Conservation (phyloP, 2,329 filamentous ascomycete genomes). For the Penicillium sp. region DNA sequence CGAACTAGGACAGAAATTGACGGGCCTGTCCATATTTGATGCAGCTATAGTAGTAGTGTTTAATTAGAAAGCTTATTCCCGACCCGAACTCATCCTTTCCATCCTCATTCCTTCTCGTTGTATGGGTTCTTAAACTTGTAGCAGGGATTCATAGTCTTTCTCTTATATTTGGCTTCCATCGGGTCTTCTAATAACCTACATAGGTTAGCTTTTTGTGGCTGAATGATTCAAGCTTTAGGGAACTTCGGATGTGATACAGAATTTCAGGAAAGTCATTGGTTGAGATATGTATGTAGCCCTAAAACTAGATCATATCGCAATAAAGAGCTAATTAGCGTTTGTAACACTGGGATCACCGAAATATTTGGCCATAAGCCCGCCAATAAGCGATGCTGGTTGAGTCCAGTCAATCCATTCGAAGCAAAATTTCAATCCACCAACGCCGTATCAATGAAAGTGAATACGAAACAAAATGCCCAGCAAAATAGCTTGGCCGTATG, state of each 20-base stretch:
- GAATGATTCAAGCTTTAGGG: neutral
- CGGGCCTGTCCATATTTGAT: neutral
- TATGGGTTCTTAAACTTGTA: neutral
- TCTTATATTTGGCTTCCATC: too few species aligned
- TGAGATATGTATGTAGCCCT: neutral
- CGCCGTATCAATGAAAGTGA: constrained; percentile 30
- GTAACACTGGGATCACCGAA: too few species aligned
- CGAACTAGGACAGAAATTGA: neutral
- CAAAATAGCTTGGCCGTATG: constrained; percentile 1
- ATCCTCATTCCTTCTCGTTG: neutral
- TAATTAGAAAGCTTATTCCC: neutral
- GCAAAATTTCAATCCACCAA: constrained; percentile 27
- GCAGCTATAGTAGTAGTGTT: neutral
- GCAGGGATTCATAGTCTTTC: too few species aligned
- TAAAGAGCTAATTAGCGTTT: neutral
- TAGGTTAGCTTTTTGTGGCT: neutral
- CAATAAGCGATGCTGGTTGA: neutral
- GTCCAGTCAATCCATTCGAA: constrained; percentile 1
- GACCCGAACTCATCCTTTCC: neutral
- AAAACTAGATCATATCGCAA: neutral
- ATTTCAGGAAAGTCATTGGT: neutral
- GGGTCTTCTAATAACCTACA: neutral
- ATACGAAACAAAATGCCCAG: neutral
- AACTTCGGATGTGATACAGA: neutral
- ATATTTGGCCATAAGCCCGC: neutral